Evolutionary conservation across 2,329 filamentous ascomycete genomes (phyloP), one percentile per base, ranked within the genome.

Genomic region (Clarireedia paspali): DNA sequence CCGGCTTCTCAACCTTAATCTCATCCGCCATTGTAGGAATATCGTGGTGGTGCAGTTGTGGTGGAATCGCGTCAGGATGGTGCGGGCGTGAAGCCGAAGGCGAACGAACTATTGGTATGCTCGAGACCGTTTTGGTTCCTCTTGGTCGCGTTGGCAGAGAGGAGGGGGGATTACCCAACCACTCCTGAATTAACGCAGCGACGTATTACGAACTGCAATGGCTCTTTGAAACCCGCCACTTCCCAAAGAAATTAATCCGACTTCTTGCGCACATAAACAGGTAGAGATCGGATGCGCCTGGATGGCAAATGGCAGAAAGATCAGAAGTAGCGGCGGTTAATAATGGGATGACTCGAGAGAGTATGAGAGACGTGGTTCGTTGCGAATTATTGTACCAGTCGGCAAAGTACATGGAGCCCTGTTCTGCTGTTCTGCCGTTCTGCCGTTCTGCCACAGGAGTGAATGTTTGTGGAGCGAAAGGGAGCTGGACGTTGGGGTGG

Each of bases 21-120:
- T 68, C 63, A 15, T 66, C 65, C 53, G 65, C 66, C 68, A 70
- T 70, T 59, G 48, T 52, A 48, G 49, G 42, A 23, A 36, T 27
- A 10, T 53, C 24, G 46, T 40, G 5, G 46, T 30, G 56, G 38
- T 47, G 47, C 39, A 30, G 23, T 53, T 40, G 51, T 53, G 51
- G 20, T 26, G 53, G 34, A 17, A 44, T 50, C 50, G 40, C 53
- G 40, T 45, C 24, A 30, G 30, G n/a, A 42, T 50, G n/a, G 47
- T 55, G 45, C 47, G 46, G 27, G 34, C 47, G 51, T 39, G 27
- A 51, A 38, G 30, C 54, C 55, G 54, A 48, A 39, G 44, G 42
- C 44, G 51, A 53, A 14, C 51, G 26, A 39, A 17, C 20, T 50
- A 38, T 53, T 40, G 23, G 47, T 53, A 34, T 39, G 51, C 47